Evolutionary conservation across 2,329 filamentous ascomycete species (phyloP).

Genomic region (Sclerotinia spermophila): DNA sequence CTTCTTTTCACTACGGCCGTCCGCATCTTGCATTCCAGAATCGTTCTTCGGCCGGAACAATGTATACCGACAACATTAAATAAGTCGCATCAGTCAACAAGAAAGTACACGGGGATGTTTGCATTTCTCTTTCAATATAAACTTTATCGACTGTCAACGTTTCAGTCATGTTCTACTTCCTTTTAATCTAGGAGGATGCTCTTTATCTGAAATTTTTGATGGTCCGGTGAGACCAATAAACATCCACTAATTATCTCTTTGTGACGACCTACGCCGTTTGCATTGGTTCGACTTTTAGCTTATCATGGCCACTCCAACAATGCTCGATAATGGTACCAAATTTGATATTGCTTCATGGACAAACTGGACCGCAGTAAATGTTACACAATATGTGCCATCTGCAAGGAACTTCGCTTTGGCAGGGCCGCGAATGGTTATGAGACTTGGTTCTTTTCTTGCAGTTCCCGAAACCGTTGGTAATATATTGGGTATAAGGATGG

Average conservation of each 20-base stretch:
- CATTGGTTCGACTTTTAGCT: not conserved
- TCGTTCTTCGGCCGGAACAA: constrained; percentile 2
- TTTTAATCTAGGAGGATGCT: constrained; percentile 3
- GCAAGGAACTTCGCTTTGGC: constrained; percentile 66
- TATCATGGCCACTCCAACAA: constrained; percentile 28
- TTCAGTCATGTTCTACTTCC: not conserved
- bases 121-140: not conserved
- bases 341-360: constrained; percentile 53
- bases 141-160: not conserved
- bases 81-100: not conserved
- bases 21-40: not conserved
- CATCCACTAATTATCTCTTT: constrained; percentile 15
- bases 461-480: constrained; percentile 57
- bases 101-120: not conserved
- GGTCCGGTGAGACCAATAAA: constrained; percentile 14
- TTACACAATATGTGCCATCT: constrained; percentile 59
- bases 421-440: constrained; percentile 66
- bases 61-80: not conserved
- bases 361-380: constrained; percentile 47
- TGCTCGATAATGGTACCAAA: constrained; percentile 29
- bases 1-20: not conserved
- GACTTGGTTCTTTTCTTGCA: constrained; percentile 60
- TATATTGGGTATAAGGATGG: constrained; percentile 48
- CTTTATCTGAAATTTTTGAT: constrained; percentile 16
- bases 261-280: constrained; percentile 12